These are phyloP conservation scores for Yarrowia hollandica DNA, from an alignment of 805 yeast species.

Conservation along the genomic window DNA sequence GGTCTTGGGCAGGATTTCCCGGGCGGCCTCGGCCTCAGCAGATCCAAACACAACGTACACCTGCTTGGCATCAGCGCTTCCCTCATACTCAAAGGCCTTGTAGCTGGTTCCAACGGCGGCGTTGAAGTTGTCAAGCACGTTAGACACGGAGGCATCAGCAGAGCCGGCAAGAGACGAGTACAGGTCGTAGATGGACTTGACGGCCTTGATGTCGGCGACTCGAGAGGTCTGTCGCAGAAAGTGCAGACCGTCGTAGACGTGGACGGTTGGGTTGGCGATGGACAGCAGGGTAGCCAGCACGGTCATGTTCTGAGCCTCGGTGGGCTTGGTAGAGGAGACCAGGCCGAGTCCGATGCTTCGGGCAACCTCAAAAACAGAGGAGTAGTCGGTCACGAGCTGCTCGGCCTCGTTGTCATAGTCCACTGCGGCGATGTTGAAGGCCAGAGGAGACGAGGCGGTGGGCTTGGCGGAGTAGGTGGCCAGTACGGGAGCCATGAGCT, in stretches of 20 bases:
- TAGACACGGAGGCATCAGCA: not conserved
- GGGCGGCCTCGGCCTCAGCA: slow-evolving; percentile 57
- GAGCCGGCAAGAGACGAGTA: not conserved
- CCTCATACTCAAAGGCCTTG: slow-evolving; percentile 68
- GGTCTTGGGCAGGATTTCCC: slow-evolving; percentile 44
- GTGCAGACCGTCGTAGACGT: slow-evolving; percentile 78
- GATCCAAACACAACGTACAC: slow-evolving; percentile 86
- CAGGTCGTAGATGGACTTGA: slow-evolving; percentile 31
- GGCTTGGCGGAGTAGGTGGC: slow-evolving; percentile 40
- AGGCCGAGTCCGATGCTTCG: slow-evolving; percentile 64
- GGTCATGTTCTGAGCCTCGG: slow-evolving; percentile 68
- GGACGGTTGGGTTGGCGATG: slow-evolving; percentile 57
- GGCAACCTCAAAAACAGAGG: slow-evolving; percentile 61
- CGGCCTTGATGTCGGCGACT: slow-evolving; percentile 35
- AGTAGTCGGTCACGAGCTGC: slow-evolving; percentile 62
- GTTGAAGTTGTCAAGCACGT: slow-evolving; percentile 51
- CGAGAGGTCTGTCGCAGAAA: slow-evolving; percentile 53
- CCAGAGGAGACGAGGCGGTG: slow-evolving; percentile 49
- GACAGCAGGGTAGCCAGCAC: slow-evolving; percentile 65
- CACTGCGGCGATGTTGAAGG: slow-evolving; percentile 74
- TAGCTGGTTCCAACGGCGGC: slow-evolving; percentile 54
- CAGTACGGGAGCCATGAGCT: slow-evolving; percentile 65
- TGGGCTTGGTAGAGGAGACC: slow-evolving; percentile 60
- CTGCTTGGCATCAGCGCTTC: slow-evolving; percentile 60
- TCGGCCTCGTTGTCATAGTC: slow-evolving; percentile 54